phyloP scores from a whole-genome alignment of 2,329 filamentous ascomycete species.

The Lachnellula suecica region DNA sequence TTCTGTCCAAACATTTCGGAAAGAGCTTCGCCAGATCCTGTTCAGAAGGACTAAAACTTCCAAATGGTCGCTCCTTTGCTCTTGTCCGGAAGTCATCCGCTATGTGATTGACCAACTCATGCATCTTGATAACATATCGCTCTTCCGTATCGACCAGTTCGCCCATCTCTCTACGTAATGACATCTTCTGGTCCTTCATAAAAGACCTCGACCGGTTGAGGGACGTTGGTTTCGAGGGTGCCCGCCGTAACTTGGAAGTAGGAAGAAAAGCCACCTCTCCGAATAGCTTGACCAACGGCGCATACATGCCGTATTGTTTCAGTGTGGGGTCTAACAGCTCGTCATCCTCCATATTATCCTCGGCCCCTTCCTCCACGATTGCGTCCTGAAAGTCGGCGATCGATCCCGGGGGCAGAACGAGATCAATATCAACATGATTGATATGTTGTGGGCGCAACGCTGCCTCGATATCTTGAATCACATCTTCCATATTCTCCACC shows the following conservation, averaged over 20 bases:
- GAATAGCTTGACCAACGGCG: conserved; percentile 72
- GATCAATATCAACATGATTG: conserved; percentile 83
- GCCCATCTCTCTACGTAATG: conserved; percentile 81
- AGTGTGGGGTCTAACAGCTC: conserved; percentile 63
- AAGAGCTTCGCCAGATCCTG: conserved; percentile 76
- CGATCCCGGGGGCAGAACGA: conserved; percentile 77
- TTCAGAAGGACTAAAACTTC: conserved; percentile 70
- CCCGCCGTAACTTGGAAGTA: conserved; percentile 78
- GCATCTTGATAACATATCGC: conserved; percentile 85
- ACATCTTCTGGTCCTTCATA: conserved; percentile 77
- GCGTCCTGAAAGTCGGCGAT: conserved; percentile 64
- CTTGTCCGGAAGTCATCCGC: conserved; percentile 77
- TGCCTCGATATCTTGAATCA: conserved; percentile 70
- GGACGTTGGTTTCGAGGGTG: conserved; percentile 82
- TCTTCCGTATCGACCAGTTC: conserved; percentile 93
- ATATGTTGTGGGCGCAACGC: conserved; percentile 80
- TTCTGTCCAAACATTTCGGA: conserved; percentile 75
- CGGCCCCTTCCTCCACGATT: conserved; percentile 56
- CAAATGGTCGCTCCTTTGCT: conserved; percentile 55
- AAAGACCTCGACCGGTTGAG: conserved; percentile 78
- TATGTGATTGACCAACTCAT: conserved; percentile 78
- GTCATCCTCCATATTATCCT: conserved; percentile 64
- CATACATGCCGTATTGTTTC: conserved; percentile 75
- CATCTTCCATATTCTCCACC: conserved; percentile 73
- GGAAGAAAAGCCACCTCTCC: conserved; percentile 86